Base-by-base conservation (phyloP, 352 stramenopile species). In the Globisporangium takayamanum region DNA sequence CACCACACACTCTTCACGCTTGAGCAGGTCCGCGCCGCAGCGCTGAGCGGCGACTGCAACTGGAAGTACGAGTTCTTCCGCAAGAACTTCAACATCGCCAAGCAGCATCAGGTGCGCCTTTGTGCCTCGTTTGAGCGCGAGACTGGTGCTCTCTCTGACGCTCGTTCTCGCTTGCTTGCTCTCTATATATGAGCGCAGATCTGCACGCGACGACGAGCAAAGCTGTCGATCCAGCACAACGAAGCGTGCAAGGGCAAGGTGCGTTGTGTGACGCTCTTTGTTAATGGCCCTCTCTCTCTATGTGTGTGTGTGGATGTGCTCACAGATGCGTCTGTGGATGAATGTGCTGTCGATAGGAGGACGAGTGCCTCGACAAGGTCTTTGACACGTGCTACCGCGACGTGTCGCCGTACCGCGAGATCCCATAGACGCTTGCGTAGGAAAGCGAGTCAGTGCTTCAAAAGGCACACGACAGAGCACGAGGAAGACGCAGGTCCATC, bases 51-150 rank as follows among this genome's bases (percentile, higher is more conserved):
- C 30, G 89, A 97, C 62, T 97, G 89, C 68, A 84, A 95, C 67
- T 96, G 83, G 75, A 93, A 93, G 60, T 87, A 95, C 67, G 90
- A 97, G 72, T 84, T 97, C 51, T 87, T 95, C 64, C 83, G 89
- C 59, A 94, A 94, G 65, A 95, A 96, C 62, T 94, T 95, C 63
- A 94, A 89, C 60, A 71, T 97, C 55, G 77, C 69, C 67, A 87
- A 88, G 63, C 88, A 97, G 71, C 87, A 96, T 62, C 85, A 96
- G 75, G 83, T 92, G 33, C 28, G 26, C 14, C 1, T 7, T 1
- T 55, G 7, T 5, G 26, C 36, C 15, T 7, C 26, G 15, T 16
- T 12, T 22, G 12, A 25, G 4, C 2, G 3, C 5, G 20, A 12
- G 25, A 8, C 36, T 39, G 33, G 12, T 26, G 39, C 25, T 48